phyloP scores from a whole-genome alignment of 805 yeast genomes.

The Blastobotrys terrestris region DNA sequence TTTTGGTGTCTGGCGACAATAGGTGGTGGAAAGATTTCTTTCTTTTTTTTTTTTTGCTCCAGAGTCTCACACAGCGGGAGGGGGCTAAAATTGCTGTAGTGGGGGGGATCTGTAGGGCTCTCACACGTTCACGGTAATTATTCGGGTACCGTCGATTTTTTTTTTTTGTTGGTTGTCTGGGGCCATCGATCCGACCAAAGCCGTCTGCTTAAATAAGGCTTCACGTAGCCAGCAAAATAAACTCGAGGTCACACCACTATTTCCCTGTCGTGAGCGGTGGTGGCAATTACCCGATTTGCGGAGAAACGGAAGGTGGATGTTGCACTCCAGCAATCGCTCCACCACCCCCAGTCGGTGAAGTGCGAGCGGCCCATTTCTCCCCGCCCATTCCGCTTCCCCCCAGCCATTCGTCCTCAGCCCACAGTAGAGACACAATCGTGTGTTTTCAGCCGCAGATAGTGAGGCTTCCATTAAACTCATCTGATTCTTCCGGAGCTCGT shows the following conservation, averaged over 20 bases:
- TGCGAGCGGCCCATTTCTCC: neutral
- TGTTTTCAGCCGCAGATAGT: too few relatives aligned
- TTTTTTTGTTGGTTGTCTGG: neutral
- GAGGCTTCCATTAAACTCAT: too few relatives aligned
- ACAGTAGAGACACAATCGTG: too few relatives aligned
- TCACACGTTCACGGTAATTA: neutral
- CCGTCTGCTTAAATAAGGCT: neutral
- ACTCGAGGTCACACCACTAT: neutral
- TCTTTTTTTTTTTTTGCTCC: neutral
- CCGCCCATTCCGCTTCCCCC: too few relatives aligned
- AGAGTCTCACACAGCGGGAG: neutral
- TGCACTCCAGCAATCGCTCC: too few relatives aligned
- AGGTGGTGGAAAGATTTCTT: too few relatives aligned
- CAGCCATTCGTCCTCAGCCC: too few relatives aligned
- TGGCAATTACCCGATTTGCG: neutral
- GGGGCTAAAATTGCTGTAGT: too few relatives aligned
- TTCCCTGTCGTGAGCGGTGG: neutral
- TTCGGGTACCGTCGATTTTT: neutral
- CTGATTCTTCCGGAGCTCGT: too few relatives aligned
- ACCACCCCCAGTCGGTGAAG: too few relatives aligned
- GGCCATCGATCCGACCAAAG: neutral
- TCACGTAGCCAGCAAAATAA: too few relatives aligned
- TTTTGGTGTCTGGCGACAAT: too few relatives aligned
- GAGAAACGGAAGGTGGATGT: neutral
- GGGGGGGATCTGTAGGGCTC: neutral